Base-by-base conservation (phyloP, 2,329 filamentous ascomycete species). In the Allantophomopsis lycopodina region DNA sequence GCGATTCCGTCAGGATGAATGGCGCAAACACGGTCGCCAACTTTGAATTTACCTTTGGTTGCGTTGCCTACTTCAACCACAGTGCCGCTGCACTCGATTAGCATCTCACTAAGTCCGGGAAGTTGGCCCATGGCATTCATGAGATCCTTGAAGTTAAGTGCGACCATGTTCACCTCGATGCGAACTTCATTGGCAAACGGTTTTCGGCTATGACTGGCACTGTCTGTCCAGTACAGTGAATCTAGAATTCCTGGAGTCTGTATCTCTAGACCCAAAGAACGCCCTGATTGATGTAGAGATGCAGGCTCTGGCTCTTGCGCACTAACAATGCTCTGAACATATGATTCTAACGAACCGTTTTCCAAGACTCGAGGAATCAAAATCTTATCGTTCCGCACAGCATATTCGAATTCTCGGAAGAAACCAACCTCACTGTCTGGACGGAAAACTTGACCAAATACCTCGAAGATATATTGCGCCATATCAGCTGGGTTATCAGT, bases 101-200 rank as follows among this genome's bases (percentile, higher is more conserved):
- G 55, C 51, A 65, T 56, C 44, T 72, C 68, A 23, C 59, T 58
- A 44, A 63, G 64, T 48, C 65, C 71, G 5, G 23, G 11, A 12
- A 28, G 7, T 10, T 12, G 23, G 32, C 50, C 52, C 37, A 54
- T 30, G 10, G 50, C 44, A 31, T 48, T 42, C n/a, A 47, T 35
- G 4, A 52, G 41, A 38, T 53, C 50, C 23, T 44, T 44, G 41
- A 53, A 50, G 40, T 48, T 47, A 13, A 52, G 17, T 3, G 44
- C 44, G 15, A 33, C 20, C 18, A 36, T 40, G 18, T 28, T 41
- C 10, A 42, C 38, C 20, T 40, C 33, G 8, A 42, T 34, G 31
- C 46, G 40, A 17, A 49, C 38, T 15, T 45, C 37, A 12, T 43
- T 36, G 10, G 17, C 13, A 10, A 1, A 14, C 2, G 47, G 36